These are phyloP conservation scores for Hypsizygus marmoreus DNA, from an alignment of 768 basidiomycete genomes.

Conservation along the genomic window DNA sequence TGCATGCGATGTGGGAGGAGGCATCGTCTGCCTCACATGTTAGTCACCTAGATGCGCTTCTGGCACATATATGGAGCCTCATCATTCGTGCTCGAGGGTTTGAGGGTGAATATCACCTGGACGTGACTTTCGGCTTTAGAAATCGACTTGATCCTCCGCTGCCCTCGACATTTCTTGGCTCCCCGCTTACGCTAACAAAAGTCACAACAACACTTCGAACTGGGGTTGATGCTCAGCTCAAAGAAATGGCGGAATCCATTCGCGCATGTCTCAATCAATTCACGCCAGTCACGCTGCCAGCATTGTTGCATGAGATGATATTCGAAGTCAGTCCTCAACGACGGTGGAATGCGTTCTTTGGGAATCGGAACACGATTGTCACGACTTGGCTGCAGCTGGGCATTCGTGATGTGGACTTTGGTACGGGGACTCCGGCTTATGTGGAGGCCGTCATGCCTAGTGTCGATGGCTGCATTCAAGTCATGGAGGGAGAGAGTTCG, in stretches of 20 bases:
- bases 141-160: conserved; percentile 24
- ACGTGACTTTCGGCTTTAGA: conserved; percentile 25
- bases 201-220: conserved; percentile 18
- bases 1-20: conserved; percentile 33
- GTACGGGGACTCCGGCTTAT: conserved; percentile 24
- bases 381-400: conserved; percentile 36
- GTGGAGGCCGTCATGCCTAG: conserved; percentile 34
- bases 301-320: conserved; percentile 35
- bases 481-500: conserved; percentile 26
- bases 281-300: conserved; percentile 24
- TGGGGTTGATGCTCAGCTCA: conserved; percentile 12
- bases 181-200: conserved; percentile 30
- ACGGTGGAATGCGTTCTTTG: conserved; percentile 37
- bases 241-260: conserved; percentile 26
- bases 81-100: conserved; percentile 30
- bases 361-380: conserved; percentile 30
- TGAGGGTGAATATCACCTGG: conserved; percentile 19
- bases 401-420: conserved; percentile 36
- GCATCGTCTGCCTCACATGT: conserved; percentile 19
- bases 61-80: conserved; percentile 37
- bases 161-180: conserved; percentile 29
- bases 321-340: conserved; percentile 30
- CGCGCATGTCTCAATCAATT: conserved; percentile 26
- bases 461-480: conserved; percentile 33
- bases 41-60: conserved; percentile 37